A percentile compares a stretch with the other conserved stretches of the same genome.
Conservation (phyloP, 73 alveolate genomes). For the Vitrella brassicaformis region DNA sequence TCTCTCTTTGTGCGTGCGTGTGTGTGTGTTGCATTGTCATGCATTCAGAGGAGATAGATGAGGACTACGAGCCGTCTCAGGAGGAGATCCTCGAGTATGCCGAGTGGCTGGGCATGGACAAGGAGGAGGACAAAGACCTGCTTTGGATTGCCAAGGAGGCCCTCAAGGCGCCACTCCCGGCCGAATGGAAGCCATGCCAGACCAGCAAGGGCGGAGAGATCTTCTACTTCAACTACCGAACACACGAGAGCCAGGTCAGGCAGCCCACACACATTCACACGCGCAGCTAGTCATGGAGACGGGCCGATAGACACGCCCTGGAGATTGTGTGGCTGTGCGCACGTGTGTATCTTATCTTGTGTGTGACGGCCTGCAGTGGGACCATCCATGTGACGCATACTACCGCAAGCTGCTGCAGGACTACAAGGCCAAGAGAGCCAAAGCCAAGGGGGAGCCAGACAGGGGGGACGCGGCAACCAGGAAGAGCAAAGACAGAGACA, state of each 20-base stretch:
- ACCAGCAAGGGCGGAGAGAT: conserved; percentile 43
- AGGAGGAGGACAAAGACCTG: conserved; percentile 25
- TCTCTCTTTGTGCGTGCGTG: no score
- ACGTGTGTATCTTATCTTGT: neutral
- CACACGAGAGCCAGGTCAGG: conserved; percentile 19
- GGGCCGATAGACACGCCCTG: neutral
- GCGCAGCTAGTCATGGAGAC: no score
- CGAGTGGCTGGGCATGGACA: conserved; percentile 40
- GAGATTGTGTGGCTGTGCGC: neutral
- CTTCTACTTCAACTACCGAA: conserved; percentile 28
- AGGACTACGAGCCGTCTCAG: conserved; percentile 58
- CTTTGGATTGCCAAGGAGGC: conserved; percentile 53
- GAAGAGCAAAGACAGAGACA: neutral
- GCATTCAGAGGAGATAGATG: conserved; percentile 77
- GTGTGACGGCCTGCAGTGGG: conserved; percentile 19
- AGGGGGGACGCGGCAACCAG: neutral
- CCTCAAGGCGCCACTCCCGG: conserved; percentile 47
- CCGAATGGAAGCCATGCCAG: conserved; percentile 52
- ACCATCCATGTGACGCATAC: conserved; percentile 45
- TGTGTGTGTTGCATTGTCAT: no score
- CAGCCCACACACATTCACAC: no score
- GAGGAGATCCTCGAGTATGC: conserved; percentile 31
- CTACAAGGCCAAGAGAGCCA: conserved; percentile 12
- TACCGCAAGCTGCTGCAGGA: conserved; percentile 14
- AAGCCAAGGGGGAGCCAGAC: neutral